Base-by-base conservation (phyloP, 441 rosid genomes). In the Bruguiera hainesii region DNA sequence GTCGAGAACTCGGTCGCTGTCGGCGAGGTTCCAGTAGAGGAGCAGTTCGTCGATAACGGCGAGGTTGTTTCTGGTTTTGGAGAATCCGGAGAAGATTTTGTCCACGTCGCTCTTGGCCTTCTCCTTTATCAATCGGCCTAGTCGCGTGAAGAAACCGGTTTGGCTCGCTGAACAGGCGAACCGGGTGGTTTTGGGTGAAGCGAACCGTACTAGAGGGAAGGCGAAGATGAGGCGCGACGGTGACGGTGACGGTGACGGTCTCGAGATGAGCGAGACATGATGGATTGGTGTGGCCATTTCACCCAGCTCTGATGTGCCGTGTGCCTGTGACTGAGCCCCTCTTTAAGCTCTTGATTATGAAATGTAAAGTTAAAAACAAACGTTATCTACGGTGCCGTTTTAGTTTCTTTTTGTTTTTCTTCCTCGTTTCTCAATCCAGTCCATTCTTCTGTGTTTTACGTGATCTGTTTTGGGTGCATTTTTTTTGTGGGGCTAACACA, bases 101-200 rank as follows among this genome's bases (percentile, higher is more conserved):
- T 89, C 98, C 5, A 94, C 96, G 78, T 91, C 97, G 60, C 91
- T 89, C 78, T 87, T 88, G 66, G 98, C 96, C 70, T 91, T 94
- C 83, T 94, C 96, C 73, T 91, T 91, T 28, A 91, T 85, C 82
- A 91, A 74, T 13, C 97, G 91, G 56, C 97, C 96, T 4, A 94
- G 86, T 15, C 91, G 85, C 18, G 90, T 78, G 85, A 91, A 94
- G 85, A 94, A 91, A 2, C 98, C 96, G 65, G 90, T 88, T 89
- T 82, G 89, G 11, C 91, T 80, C 19, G 96, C 89, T 7, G 73
- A 81, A 79, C 89, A 87, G 55, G 80, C 81, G 80, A 88, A 83
- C 48, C 84, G 78, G 50, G 69, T 64, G n/a, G 67, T 58, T 16
- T 58, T 65, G 57, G 13, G 50, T 2, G 65, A 68, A 20, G 33